Evolutionary conservation across 2,329 filamentous ascomycete genomes (phyloP).

Genomic region (Stachybotrys echinatus): DNA sequence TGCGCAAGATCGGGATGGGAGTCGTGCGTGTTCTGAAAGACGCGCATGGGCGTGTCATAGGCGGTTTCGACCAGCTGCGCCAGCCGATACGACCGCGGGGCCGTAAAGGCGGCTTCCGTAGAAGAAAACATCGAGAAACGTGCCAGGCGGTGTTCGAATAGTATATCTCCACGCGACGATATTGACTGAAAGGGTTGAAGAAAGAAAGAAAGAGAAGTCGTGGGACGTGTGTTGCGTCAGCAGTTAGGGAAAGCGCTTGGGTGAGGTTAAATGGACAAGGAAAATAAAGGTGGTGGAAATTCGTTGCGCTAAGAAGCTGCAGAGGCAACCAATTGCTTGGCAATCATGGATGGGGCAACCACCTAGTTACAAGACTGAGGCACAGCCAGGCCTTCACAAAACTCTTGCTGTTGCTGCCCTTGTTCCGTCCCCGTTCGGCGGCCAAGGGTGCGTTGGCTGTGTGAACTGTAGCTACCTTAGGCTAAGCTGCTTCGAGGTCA

Average conservation of each 20-base stretch:
- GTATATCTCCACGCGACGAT: neutral
- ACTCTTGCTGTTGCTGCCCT: neutral
- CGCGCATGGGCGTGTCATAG: slow-evolving; percentile 36
- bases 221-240: no score
- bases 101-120: slow-evolving; percentile 22
- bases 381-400: neutral
- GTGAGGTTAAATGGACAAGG: no score
- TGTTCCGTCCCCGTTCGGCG: neutral
- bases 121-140: slow-evolving; percentile 29
- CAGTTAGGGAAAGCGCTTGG: no score
- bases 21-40: slow-evolving; percentile 37
- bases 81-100: slow-evolving; percentile 41
- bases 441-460: no score
- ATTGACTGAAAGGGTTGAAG: neutral
- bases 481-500: neutral
- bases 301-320: no score
- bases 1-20: slow-evolving; percentile 63
- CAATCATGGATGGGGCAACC: neutral
- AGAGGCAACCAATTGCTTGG: neutral
- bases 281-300: no score
- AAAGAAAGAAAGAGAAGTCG: neutral
- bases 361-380: neutral
- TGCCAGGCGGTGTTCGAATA: neutral
- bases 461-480: neutral
- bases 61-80: slow-evolving; percentile 28